Evolutionary conservation across 805 yeast genomes (phyloP), one percentile per base, ranked within the genome.

Genomic region (Saturnispora halmiae): DNA sequence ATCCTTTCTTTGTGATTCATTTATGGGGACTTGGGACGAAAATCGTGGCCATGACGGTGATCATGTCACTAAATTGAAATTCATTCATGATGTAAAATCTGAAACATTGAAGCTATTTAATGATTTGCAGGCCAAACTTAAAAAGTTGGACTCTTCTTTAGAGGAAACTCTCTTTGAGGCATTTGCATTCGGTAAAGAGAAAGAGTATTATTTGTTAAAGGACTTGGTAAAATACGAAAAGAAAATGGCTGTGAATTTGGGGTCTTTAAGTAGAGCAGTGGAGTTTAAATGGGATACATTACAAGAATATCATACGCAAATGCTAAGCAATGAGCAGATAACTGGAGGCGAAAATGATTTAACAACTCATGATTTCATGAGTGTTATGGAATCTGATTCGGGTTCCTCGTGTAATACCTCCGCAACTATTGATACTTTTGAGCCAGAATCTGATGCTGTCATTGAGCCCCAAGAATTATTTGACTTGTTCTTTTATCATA

Each of bases 81-180:
- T 31, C 7, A 26, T 38, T 21, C 13, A 31, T n/a, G 21, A 34
- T 14, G 50, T 55, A 22, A 54, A 53, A 43, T 11, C 10, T 20
- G 15, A 20, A 14, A 40, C 29, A 7, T 18, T 14, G 3, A 22
- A 27, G 8, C 51, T 68, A 20, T 57, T 65, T 30, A 59, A 55
- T 11, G 50, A 56, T 14, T 60, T 77, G 33, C 69, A 69, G 43
- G 51, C 55, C 11, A 65, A 66, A 34, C 60, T 74, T 2, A 52
- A 57, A 1, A 50, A 51, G 5, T 54, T 81, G 31, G 60, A 64
- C 22, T 51, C 56, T 5, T 55, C 62, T 41, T 53, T 79, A 10
- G 73, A 69, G 34, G 92, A 82, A 45, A 68, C 86, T 2, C 66
- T 67, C 45, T 81, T 64, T 52, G 94, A 85, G 55, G 61, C 80